Evolutionary conservation across 164 flowering plant species (phyloP).

Genomic region (Brasenia schreberi): DNA sequence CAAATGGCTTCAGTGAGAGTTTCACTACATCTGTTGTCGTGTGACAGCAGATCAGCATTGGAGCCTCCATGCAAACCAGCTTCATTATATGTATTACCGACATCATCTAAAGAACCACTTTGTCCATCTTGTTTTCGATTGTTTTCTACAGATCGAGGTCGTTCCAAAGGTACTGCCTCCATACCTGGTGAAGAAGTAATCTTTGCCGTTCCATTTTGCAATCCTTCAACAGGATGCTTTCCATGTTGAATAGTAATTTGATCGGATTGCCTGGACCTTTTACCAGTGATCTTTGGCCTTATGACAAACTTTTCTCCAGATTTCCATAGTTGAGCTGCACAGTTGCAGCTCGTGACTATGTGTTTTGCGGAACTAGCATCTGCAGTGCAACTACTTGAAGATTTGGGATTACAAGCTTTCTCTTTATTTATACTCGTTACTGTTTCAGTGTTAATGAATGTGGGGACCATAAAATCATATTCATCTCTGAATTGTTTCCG

Average conservation of each 20-base stretch:
- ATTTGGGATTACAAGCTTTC: slow-evolving; percentile 10
- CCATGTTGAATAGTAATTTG: neutral
- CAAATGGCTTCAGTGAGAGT: neutral
- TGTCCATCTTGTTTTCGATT: neutral
- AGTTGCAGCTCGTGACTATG: neutral
- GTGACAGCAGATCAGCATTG: neutral
- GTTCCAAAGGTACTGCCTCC: neutral
- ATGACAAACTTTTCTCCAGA: neutral
- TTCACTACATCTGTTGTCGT: neutral
- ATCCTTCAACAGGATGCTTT: neutral
- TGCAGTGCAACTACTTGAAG: neutral
- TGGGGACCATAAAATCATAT: slow-evolving; percentile 67
- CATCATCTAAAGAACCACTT: neutral
- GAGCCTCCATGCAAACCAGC: neutral
- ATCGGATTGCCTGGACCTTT: neutral
- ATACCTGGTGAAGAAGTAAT: neutral
- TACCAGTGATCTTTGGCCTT: neutral
- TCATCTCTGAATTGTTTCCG: slow-evolving; percentile 30
- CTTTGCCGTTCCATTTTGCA: neutral
- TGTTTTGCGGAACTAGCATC: neutral
- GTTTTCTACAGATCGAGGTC: neutral
- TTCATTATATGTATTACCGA: neutral
- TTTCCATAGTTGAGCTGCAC: neutral
- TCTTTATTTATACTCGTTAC: slow-evolving; percentile 6
- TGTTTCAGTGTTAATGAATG: slow-evolving; percentile 25